Evolutionary conservation across 2,329 filamentous ascomycete species (phyloP).

Genomic region (Fusarium acutatum): DNA sequence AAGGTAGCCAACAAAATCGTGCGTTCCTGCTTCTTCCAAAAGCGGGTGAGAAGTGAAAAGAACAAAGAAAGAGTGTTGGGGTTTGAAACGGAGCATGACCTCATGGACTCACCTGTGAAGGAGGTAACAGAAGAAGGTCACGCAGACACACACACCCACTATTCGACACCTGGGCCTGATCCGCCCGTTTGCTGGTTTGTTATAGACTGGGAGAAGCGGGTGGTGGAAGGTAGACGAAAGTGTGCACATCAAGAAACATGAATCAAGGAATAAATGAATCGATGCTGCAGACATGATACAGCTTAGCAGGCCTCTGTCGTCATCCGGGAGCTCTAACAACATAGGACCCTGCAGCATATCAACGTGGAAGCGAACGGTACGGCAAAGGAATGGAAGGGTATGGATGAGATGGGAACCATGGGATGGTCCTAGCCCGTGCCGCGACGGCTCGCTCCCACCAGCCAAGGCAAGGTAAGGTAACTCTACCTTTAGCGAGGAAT

Average conservation of each 20-base stretch:
- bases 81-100: slow-evolving; percentile 16
- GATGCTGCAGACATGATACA: slow-evolving; percentile 6
- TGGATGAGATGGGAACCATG: slow-evolving; percentile 10
- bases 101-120: slow-evolving; percentile 19
- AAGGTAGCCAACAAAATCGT: slow-evolving; percentile 12
- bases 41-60: not conserved
- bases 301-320: not conserved
- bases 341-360: slow-evolving; percentile 30
- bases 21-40: slow-evolving; percentile 9
- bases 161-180: slow-evolving; percentile 1
- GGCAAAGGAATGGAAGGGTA: not conserved
- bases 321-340: slow-evolving; percentile 1
- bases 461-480: slow-evolving; percentile 1
- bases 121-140: slow-evolving; percentile 19
- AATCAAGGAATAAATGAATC: slow-evolving; percentile 3
- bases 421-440: slow-evolving; percentile 25
- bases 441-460: slow-evolving; percentile 31
- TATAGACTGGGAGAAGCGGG: not conserved
- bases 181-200: not conserved
- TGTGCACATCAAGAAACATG: not conserved
- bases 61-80: slow-evolving; percentile 16
- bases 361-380: slow-evolving; percentile 27
- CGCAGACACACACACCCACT: not conserved
- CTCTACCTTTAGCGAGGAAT: slow-evolving; percentile 7
- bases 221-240: not conserved